A percentile compares a stretch with the other conserved stretches of the same genome.
Conservation (phyloP, 352 stramenopile genomes). For the Pythium biforme region DNA sequence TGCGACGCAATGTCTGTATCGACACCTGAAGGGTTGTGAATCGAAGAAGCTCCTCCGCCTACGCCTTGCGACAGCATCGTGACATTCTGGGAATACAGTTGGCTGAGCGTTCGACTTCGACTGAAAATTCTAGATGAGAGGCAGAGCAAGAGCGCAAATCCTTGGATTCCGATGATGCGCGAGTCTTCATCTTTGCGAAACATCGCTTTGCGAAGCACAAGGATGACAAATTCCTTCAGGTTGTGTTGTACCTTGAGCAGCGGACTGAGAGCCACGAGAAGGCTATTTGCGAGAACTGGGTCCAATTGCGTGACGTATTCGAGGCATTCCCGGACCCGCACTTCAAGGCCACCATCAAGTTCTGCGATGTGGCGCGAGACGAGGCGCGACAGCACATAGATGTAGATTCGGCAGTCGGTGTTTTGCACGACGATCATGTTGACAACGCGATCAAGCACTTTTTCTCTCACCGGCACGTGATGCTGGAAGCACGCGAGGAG, state of each 20-base stretch:
- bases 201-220: slow-evolving; percentile 63
- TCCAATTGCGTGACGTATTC: slow-evolving; percentile 49
- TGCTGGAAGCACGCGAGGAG: slow-evolving; percentile 47
- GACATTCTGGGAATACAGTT: slow-evolving; percentile 55
- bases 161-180: slow-evolving; percentile 49
- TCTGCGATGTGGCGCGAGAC: slow-evolving; percentile 43
- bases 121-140: slow-evolving; percentile 43
- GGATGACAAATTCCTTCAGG: slow-evolving; percentile 48
- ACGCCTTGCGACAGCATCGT: slow-evolving; percentile 36
- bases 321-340: slow-evolving; percentile 46
- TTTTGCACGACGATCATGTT: slow-evolving; percentile 48
- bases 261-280: slow-evolving; percentile 39
- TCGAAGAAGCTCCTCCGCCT: slow-evolving; percentile 1
- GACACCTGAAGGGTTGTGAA: slow-evolving; percentile 3
- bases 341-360: slow-evolving; percentile 30
- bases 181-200: slow-evolving; percentile 54
- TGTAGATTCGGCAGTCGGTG: slow-evolving; percentile 23
- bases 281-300: slow-evolving; percentile 24
- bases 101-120: slow-evolving; percentile 37
- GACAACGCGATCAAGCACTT: slow-evolving; percentile 43
- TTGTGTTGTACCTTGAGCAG: slow-evolving; percentile 37
- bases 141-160: slow-evolving; percentile 41
- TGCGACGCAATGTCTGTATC: slow-evolving; percentile 35
- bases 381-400: slow-evolving; percentile 40
- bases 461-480: slow-evolving; percentile 31